Evolutionary conservation across 179 eudicot species (phyloP).

Genomic region (Vitellaria paradoxa): DNA sequence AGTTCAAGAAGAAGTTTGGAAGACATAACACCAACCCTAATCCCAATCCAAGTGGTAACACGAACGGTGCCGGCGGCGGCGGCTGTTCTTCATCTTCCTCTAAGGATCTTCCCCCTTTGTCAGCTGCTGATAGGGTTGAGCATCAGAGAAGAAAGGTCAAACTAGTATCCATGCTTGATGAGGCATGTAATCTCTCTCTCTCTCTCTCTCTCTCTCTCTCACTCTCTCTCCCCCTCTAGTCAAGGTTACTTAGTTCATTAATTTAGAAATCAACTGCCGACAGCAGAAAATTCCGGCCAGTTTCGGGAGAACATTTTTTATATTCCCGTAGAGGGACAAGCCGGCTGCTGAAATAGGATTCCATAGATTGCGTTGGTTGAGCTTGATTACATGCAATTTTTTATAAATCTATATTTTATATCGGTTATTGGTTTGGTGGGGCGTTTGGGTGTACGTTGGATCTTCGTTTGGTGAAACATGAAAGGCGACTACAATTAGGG

Average conservation of each 20-base stretch:
- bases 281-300: conserved; percentile 8
- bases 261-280: conserved; percentile 23
- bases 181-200: conserved; percentile 53
- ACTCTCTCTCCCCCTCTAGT: conserved; percentile 20
- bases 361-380: conserved; percentile 20
- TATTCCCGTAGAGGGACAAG: neutral
- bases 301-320: conserved; percentile 7
- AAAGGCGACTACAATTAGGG: neutral
- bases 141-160: conserved; percentile 97
- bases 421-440: conserved; percentile 10
- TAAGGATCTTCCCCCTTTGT: conserved; percentile 63
- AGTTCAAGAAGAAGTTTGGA: conserved; percentile 48
- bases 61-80: conserved; percentile 29
- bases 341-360: conserved; percentile 28
- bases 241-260: conserved; percentile 23
- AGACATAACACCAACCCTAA: conserved; percentile 36
- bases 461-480: conserved; percentile 25
- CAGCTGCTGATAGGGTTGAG: conserved; percentile 83
- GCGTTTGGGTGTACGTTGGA: conserved; percentile 15
- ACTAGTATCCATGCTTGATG: conserved; percentile 91
- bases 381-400: conserved; percentile 5
- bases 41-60: conserved; percentile 25
- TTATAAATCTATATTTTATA: neutral
- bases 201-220: conserved; percentile 16
- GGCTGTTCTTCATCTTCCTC: conserved; percentile 40